Evolutionary conservation across 345 rosid species (phyloP).

Genomic region (Xanthoceras sorbifolium): DNA sequence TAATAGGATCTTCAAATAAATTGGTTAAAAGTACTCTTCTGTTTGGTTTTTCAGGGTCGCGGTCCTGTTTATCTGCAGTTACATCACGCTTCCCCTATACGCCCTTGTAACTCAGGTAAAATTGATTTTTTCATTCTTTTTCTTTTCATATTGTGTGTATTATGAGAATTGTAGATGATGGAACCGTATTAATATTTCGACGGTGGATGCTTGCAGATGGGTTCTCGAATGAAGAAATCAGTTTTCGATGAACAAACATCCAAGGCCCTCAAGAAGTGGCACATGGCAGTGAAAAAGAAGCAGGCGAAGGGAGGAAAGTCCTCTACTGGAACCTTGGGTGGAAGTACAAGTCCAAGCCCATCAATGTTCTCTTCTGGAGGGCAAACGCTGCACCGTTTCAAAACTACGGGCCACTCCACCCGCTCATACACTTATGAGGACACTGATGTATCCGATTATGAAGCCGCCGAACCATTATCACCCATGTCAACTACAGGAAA

Average conservation of each 20-base stretch:
- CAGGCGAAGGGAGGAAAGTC: constrained; percentile 53
- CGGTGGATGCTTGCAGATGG: constrained; percentile 60
- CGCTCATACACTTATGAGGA: constrained; percentile 45
- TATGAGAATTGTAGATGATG: not conserved
- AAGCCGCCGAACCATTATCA: constrained; percentile 59
- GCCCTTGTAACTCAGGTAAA: constrained; percentile 97
- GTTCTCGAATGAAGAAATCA: constrained; percentile 81
- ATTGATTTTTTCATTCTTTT: not conserved
- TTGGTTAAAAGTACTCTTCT: not conserved
- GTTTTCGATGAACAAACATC: constrained; percentile 94
- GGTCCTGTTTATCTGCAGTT: constrained; percentile 72
- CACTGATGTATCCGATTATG: constrained; percentile 58
- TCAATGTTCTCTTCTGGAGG: constrained; percentile 36
- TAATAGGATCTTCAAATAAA: not conserved
- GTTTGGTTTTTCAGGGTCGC: constrained; percentile 48
- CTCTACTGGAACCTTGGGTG: constrained; percentile 47
- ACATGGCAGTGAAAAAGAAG: constrained; percentile 69
- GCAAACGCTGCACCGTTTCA: constrained; percentile 58
- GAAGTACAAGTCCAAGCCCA: constrained; percentile 44
- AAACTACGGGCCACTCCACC: constrained; percentile 79
- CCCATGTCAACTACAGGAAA: constrained; percentile 37
- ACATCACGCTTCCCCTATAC: constrained; percentile 87
- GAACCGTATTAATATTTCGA: not conserved
- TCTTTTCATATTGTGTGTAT: not conserved
- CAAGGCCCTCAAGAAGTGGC: constrained; percentile 93